Conservation (phyloP, 2,329 filamentous ascomycete genomes). For the Fusarium sterilihyphosum region DNA sequence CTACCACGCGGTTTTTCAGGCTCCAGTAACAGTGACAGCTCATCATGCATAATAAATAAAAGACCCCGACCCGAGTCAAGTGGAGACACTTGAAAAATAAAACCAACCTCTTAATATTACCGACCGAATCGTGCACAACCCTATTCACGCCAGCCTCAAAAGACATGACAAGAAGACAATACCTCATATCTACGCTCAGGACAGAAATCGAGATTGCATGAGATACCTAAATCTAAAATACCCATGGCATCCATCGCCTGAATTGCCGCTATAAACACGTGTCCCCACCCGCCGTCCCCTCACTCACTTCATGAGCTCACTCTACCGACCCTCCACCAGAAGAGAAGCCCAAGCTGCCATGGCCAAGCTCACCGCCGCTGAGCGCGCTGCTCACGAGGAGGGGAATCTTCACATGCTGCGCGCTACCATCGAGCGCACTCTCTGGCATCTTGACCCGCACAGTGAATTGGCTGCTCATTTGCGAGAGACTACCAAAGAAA, state of each 20-base stretch:
- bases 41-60: not conserved
- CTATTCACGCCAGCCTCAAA: not conserved
- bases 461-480: conserved; percentile 4
- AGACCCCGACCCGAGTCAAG: not conserved
- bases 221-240: not conserved
- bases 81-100: not conserved
- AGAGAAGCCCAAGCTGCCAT: conserved; percentile 16
- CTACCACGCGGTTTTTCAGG: not conserved
- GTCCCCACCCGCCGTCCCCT: not conserved
- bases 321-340: conserved; percentile 22
- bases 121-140: not conserved
- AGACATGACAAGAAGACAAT: not conserved
- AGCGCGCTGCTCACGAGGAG: conserved; percentile 18
- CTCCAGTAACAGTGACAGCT: not conserved
- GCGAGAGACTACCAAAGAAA: not conserved
- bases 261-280: not conserved
- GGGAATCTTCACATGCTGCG: conserved; percentile 21
- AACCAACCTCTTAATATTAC: not conserved
- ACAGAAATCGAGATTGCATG: not conserved
- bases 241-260: not conserved
- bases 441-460: conserved; percentile 7
- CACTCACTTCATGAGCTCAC: conserved; percentile 22
- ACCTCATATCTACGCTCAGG: not conserved
- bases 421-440: conserved; percentile 8
- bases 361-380: conserved; percentile 21